Base-by-base conservation (phyloP, 768 basidiomycete genomes). In the Rhodocollybia butyracea region DNA sequence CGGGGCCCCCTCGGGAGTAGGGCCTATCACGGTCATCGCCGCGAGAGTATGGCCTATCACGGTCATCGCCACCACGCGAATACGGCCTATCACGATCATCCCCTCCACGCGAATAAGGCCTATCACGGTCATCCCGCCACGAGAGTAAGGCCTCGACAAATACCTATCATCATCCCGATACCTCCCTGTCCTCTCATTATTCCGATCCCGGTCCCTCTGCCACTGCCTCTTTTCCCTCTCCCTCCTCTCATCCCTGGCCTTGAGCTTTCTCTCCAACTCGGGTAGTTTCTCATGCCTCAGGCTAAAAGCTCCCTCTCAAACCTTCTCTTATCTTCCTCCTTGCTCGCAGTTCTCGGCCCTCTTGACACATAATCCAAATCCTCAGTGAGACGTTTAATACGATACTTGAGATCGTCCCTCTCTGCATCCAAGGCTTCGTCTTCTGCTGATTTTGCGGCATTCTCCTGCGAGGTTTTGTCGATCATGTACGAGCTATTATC, bases 351-450 rank as follows among this genome's bases (percentile, higher is more conserved):
- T 56, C 85, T 79, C 1, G 92, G 84, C 0, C 92, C 89, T 6
- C 87, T 83, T 2, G 85, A 82, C 51, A 86, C 84, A 60, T 94
- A 91, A 39, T 97, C 94, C 29, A 99, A 74, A 68, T 98, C 96
- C 47, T 97, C 93, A 64, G 91, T 87, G 3, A 99, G 80, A 21
- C 94, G 77, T 64, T 85, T 84, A 43, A 97, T 92, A 27, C 88
- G 82, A 64, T 91, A 92, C 41, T 83, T 84, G 45, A 99, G 73
- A 60, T 95, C 91, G 6, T 87, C 82, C 73, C 97, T 79, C 70
- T 98, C 97, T 42, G 87, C 80, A 52, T 95, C 91, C n/a, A 99
- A 76, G 47, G 80, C 88, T 54, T 97, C 94, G 63, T 98, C 94
- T 57, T 96, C 94, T 2, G 76, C 82, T 0, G 88, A 85, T 40